Evolutionary conservation across 2,329 filamentous ascomycete species (phyloP).

Genomic region (Exutisphaerella laricina): DNA sequence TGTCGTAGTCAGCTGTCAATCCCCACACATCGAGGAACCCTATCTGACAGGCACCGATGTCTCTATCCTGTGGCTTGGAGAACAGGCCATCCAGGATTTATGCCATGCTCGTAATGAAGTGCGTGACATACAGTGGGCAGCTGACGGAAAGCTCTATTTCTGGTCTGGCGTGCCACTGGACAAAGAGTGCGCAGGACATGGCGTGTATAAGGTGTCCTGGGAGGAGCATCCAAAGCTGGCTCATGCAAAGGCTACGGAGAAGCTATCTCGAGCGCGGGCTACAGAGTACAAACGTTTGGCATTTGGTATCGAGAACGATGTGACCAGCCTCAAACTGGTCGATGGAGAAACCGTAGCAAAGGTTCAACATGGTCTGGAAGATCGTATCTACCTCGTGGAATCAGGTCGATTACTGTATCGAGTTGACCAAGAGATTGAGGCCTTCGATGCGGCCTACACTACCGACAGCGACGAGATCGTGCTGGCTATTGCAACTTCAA

Average conservation of each 20-base stretch:
- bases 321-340: constrained; percentile 10
- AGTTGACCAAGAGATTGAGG: constrained; percentile 11
- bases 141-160: constrained; percentile 9
- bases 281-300: constrained; percentile 12
- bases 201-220: constrained; percentile 7
- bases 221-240: background rate
- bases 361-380: constrained; percentile 22
- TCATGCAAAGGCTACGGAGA: background rate
- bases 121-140: constrained; percentile 6
- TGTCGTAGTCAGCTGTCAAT: constrained; percentile 20
- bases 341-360: constrained; percentile 16
- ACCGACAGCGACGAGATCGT: constrained; percentile 21
- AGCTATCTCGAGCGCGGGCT: background rate
- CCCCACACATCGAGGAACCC: constrained; percentile 27
- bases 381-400: constrained; percentile 16
- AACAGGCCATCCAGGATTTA: constrained; percentile 5
- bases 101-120: constrained; percentile 2
- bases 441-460: constrained; percentile 18
- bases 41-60: constrained; percentile 21
- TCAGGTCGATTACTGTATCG: constrained; percentile 9
- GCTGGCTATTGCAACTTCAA: constrained; percentile 27
- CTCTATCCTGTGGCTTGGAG: constrained; percentile 11
- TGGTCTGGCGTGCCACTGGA: constrained; percentile 1
- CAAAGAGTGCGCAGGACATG: constrained; percentile 4
- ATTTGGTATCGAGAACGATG: constrained; percentile 19